phyloP scores from a whole-genome alignment of 169 alveolate species.

The Eimeria nieschulzi region DNA sequence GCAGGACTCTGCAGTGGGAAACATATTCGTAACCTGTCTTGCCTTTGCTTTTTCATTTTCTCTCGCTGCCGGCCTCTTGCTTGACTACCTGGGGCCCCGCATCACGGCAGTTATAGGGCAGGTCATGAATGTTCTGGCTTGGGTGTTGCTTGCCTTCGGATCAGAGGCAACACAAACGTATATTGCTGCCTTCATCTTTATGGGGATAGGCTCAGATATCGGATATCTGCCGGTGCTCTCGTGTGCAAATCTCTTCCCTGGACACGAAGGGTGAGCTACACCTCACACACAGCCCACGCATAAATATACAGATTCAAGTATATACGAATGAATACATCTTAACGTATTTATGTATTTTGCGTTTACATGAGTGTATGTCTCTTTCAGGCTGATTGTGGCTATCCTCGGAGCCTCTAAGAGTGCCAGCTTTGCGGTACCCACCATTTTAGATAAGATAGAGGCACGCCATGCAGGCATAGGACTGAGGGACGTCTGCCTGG shows the following conservation, averaged over 20 bases:
- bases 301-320: not conserved
- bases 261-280: slow-evolving; percentile 70
- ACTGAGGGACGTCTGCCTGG: slow-evolving; percentile 62
- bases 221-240: slow-evolving; percentile 75
- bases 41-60: slow-evolving; percentile 73
- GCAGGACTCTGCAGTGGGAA: slow-evolving; percentile 73
- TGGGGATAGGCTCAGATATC: slow-evolving; percentile 76
- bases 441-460: slow-evolving; percentile 67
- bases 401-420: slow-evolving; percentile 75
- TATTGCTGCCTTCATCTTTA: slow-evolving; percentile 72
- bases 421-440: slow-evolving; percentile 75
- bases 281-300: not conserved
- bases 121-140: slow-evolving; percentile 69
- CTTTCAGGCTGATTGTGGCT: slow-evolving; percentile 69
- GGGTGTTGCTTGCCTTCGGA: slow-evolving; percentile 73
- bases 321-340: not conserved
- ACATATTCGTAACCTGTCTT: slow-evolving; percentile 66
- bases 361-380: not conserved
- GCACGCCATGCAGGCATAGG: slow-evolving; percentile 3
- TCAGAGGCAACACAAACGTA: slow-evolving; percentile 49
- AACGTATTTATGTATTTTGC: not conserved
- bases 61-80: slow-evolving; percentile 74
- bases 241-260: slow-evolving; percentile 74
- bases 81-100: slow-evolving; percentile 75
- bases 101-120: slow-evolving; percentile 73